phyloP scores from a whole-genome alignment of 2,329 filamentous ascomycete genomes.

The Piedraia hortae region DNA sequence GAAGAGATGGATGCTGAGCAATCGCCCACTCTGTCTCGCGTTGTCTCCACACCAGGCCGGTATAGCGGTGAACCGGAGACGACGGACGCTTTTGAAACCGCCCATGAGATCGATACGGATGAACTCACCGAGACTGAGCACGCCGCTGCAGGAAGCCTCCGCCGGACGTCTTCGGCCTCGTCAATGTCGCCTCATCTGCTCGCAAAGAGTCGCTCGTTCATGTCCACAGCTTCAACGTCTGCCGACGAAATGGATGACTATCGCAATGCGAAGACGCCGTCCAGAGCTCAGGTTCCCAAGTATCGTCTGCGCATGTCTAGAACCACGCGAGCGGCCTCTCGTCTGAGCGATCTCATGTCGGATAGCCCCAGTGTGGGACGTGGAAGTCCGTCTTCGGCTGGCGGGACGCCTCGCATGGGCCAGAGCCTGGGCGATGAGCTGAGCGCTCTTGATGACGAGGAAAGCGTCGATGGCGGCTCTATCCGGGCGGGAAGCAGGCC shows the following conservation, averaged over 20 bases:
- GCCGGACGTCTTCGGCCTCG: no score
- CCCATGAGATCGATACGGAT: slow-evolving; percentile 57
- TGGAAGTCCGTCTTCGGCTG: slow-evolving; percentile 6
- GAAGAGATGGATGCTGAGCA: slow-evolving; percentile 45
- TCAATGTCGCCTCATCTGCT: background rate
- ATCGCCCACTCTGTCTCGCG: slow-evolving; percentile 25
- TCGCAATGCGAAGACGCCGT: slow-evolving; percentile 46
- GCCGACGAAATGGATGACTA: slow-evolving; percentile 73
- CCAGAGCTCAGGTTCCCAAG: slow-evolving; percentile 33
- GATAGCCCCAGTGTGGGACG: no score
- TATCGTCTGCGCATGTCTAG: slow-evolving; percentile 41
- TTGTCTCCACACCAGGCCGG: slow-evolving; percentile 8
- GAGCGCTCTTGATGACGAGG: slow-evolving; percentile 48
- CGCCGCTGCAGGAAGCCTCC: slow-evolving; percentile 5
- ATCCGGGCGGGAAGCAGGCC: no score
- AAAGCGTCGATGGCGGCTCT: slow-evolving; percentile 25
- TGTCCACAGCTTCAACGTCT: slow-evolving; percentile 22
- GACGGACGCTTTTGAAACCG: slow-evolving; percentile 38
- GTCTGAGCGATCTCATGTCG: slow-evolving; percentile 17
- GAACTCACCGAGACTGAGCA: slow-evolving; percentile 69
- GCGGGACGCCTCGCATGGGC: slow-evolving; percentile 17
- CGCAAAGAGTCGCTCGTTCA: slow-evolving; percentile 4
- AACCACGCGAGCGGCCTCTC: slow-evolving; percentile 17
- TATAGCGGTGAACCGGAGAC: slow-evolving; percentile 29
- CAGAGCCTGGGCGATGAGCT: slow-evolving; percentile 84